These are phyloP conservation scores for Neoboletus subvelutipes DNA, from an alignment of 768 basidiomycete genomes.

Conservation along the genomic window DNA sequence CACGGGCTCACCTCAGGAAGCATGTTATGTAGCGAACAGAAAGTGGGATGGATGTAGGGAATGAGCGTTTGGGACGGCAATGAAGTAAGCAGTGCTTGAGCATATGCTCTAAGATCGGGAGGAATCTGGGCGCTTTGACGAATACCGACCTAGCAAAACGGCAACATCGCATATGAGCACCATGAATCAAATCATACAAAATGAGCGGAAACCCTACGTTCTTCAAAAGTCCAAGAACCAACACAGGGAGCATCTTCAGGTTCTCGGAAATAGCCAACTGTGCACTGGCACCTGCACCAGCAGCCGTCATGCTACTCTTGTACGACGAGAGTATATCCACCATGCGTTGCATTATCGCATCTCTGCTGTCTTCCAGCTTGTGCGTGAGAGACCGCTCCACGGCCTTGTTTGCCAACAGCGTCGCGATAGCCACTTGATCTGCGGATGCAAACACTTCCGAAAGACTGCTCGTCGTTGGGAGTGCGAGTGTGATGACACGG, in stretches of 20 bases:
- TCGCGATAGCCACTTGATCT: slow-evolving; percentile 84
- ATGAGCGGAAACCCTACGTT: slow-evolving; percentile 57
- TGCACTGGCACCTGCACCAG: slow-evolving; percentile 90
- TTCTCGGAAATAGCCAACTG: slow-evolving; percentile 93
- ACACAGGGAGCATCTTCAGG: slow-evolving; percentile 89
- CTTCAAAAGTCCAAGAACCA: slow-evolving; percentile 89
- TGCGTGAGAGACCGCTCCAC: slow-evolving; percentile 84
- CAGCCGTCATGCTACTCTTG: slow-evolving; percentile 95
- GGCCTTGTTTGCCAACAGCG: slow-evolving; percentile 87
- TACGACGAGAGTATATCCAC: slow-evolving; percentile 84
- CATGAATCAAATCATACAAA: background rate
- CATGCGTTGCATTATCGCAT: slow-evolving; percentile 78
- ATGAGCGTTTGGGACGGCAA: slow-evolving; percentile 88
- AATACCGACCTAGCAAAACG: slow-evolving; percentile 69
- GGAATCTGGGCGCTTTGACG: slow-evolving; percentile 97
- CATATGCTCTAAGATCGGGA: slow-evolving; percentile 93
- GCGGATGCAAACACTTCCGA: slow-evolving; percentile 89
- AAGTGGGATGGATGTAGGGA: slow-evolving; percentile 92
- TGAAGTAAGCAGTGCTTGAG: slow-evolving; percentile 88
- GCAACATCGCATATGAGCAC: background rate
- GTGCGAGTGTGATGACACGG: slow-evolving; percentile 83
- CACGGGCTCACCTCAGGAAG: slow-evolving; percentile 66
- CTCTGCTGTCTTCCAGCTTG: slow-evolving; percentile 87
- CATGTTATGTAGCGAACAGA: slow-evolving; percentile 98
- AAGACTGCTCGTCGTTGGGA: slow-evolving; percentile 84